Evolutionary conservation across 768 basidiomycete species (phyloP), one percentile per base, ranked within the genome.

Genomic region (Trametes gibbosa): DNA sequence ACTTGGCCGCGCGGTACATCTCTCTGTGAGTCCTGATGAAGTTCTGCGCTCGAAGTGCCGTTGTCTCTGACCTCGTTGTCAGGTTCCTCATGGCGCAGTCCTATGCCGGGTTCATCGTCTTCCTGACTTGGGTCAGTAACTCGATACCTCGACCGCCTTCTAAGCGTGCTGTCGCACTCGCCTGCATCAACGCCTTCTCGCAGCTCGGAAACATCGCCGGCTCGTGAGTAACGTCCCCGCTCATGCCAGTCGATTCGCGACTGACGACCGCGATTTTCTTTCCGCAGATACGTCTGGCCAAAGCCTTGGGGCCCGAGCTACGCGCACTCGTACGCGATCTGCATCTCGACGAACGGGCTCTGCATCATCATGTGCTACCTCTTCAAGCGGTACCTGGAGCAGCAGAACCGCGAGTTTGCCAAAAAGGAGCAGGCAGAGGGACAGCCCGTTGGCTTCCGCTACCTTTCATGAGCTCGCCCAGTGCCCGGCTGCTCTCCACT

Each of bases 91-190:
- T 90, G 83, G 85, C 88, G 5, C 84, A 86, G 64, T 83, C 84
- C 0, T 90, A 89, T 65, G 77, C 86, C 0, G 90, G 82, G 5
- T 90, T 87, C 72, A 82, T 92, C 62, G 79, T 81, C 54, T 85
- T 89, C 66, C 74, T 75, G 69, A 73, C 79, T 5, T 81, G 80
- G 83, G 74, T 81, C 52, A 78, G 77, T 50, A 82, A 79, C 61
- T 78, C 79, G 16, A 77, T 96, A 73, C 84, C 91, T 25, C 83
- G 84, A n/a, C 86, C 93, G 24, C 80, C 91, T 5, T 84, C 87
- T n/a, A 95, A 95, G 73, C 85, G 93, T 5, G 89, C 93, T 2
- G 87, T 94, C n/a, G 87, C 87, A 13, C 77, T 96, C 48, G 93
- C 92, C 1, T 73, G 90, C 60, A 83, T 94, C 66, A 93, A 95